Base-by-base conservation (phyloP, 768 basidiomycete species). In the Russula earlei region DNA sequence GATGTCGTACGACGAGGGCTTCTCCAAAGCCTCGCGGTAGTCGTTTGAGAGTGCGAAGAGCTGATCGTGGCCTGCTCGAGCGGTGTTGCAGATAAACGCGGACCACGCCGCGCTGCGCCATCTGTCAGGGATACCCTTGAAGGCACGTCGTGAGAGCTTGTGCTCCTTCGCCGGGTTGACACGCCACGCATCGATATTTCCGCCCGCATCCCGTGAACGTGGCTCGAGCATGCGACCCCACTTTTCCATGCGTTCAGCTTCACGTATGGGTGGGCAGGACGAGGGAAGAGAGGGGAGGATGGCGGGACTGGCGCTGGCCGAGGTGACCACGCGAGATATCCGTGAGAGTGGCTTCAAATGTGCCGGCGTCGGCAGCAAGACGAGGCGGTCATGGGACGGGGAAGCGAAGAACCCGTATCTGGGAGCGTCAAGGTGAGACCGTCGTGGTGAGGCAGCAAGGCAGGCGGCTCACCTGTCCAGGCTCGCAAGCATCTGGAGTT, bases 101-200 rank as follows among this genome's bases (percentile, higher is more conserved):
- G 86, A 89, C 96, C 96, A 99, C 0, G 84, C 91, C 4, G 91
- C 95, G 49, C 80, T 75, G 40, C 96, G 77, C 96, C 96, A 99
- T 47, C 93, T 80, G 70, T 98, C 95, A 2, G 96, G 96, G 29
- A 98, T 84, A 54, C 96, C 96, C 67, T 99, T 99, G 76, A 90
- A 97, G 50, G 85, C 81, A 29, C 95, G 78, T 61, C 79, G 71
- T 31, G 85, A 78, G 19, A 87, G 75, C 69, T 87, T 93, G 64
- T 66, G 73, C 62, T 77, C 81, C 70, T 87, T 91, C 17, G 74
- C 75, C 22, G 76, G 64, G 46, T 79, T 80, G 64, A 94, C 73
- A 33, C 67, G 69, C 93, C 94, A 97, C 12, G 73, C 68, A 38
- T 82, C 74, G 14, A 84, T 74, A 65, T 96, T 95, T 10, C 84